Evolutionary conservation across 73 alveolate genomes (phyloP).

Genomic region (Symbiodinium pilosum): DNA sequence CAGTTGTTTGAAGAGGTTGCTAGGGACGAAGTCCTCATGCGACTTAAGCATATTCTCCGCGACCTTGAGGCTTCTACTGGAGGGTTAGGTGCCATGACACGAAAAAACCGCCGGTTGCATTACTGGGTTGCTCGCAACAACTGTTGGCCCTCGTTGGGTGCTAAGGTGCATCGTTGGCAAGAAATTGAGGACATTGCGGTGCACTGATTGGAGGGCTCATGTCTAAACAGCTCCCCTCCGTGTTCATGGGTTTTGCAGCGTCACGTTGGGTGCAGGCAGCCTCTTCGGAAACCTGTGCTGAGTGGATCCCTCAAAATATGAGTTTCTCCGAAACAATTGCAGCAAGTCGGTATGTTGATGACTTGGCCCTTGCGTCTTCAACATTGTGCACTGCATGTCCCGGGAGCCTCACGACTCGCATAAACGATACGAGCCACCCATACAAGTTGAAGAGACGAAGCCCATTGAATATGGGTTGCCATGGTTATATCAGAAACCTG

Average conservation of each 20-base stretch:
- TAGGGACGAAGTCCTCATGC: not conserved
- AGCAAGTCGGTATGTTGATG: constrained; percentile 45
- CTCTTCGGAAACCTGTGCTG: not conserved
- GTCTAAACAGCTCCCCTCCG: constrained; percentile 38
- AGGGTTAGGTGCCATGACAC: not conserved
- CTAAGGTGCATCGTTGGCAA: constrained; percentile 20
- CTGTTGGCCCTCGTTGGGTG: not conserved
- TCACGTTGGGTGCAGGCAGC: not conserved
- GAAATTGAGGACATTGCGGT: not conserved
- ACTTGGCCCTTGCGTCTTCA: constrained; percentile 23
- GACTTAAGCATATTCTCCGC: not conserved
- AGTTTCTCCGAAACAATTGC: not conserved
- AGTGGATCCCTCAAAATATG: not conserved
- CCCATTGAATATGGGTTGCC: not conserved
- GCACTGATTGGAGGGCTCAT: not conserved
- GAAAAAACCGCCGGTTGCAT: constrained; percentile 20
- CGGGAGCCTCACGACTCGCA: not conserved
- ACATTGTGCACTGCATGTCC: not conserved
- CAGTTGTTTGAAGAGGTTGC: constrained; percentile 28
- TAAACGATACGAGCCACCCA: not conserved
- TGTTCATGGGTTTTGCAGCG: not conserved
- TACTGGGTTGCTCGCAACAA: constrained; percentile 15
- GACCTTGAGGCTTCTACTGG: not conserved
- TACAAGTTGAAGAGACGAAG: not conserved
- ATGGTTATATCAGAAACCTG: too few relatives aligned